phyloP scores from a whole-genome alignment of 495 filamentous ascomycete genomes.

The Lasiosphaeria miniovina region DNA sequence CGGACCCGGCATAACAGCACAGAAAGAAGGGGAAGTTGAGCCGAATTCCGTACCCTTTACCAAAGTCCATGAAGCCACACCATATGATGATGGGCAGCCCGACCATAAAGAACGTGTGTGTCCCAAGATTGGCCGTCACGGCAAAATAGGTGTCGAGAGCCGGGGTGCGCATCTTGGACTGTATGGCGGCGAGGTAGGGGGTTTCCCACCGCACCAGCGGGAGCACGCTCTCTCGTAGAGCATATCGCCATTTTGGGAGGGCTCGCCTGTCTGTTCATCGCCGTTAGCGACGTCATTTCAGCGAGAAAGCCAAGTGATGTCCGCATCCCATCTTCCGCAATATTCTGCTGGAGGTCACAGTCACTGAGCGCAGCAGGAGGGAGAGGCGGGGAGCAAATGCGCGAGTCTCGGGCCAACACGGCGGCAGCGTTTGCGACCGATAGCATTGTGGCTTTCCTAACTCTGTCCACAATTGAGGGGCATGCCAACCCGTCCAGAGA shows the following conservation, averaged over 20 bases:
- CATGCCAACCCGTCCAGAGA: background rate
- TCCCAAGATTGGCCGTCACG: slow-evolving; percentile 93
- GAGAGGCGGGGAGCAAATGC: background rate
- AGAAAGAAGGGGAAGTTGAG: background rate
- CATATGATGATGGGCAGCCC: slow-evolving; percentile 90
- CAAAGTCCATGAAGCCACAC: slow-evolving; percentile 80
- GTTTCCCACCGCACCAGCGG: slow-evolving; percentile 93
- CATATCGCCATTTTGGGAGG: slow-evolving; percentile 87
- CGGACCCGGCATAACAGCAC: background rate
- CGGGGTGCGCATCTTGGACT: slow-evolving; percentile 73
- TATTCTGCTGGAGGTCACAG: background rate
- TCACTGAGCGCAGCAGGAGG: background rate
- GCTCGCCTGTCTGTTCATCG: slow-evolving; percentile 65
- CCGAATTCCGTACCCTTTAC: slow-evolving; percentile 72
- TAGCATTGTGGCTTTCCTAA: background rate
- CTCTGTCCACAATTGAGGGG: background rate
- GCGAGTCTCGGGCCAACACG: background rate
- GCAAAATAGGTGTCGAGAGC: slow-evolving; percentile 93
- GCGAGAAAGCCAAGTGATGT: background rate
- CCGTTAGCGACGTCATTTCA: slow-evolving; percentile 1
- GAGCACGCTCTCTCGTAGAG: slow-evolving; percentile 73
- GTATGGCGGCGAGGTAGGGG: slow-evolving; percentile 82
- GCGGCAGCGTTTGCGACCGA: background rate
- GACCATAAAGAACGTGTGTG: slow-evolving; percentile 98
- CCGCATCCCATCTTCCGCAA: background rate